phyloP scores from a whole-genome alignment of 176 grass and related monocot genomes.

The Tillandsia leiboldiana region DNA sequence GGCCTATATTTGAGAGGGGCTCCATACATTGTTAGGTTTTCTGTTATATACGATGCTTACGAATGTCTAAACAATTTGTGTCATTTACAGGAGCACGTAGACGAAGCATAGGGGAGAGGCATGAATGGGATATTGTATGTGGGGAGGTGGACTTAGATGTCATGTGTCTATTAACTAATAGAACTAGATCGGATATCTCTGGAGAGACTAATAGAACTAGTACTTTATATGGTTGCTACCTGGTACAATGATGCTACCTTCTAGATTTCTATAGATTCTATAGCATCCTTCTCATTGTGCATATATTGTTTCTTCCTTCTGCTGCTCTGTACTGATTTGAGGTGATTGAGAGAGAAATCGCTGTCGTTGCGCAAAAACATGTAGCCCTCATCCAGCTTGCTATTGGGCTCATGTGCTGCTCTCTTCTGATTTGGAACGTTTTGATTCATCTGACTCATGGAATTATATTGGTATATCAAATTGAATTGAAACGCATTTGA shows the following conservation, averaged over 20 bases:
- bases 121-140: background rate
- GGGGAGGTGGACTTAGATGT: slow-evolving; percentile 15
- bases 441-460: background rate
- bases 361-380: background rate
- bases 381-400: background rate
- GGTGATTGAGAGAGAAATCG: background rate
- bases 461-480: background rate
- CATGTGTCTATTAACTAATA: slow-evolving; percentile 1
- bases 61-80: background rate
- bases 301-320: background rate
- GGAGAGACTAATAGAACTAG: too few relatives aligned
- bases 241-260: background rate
- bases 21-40: too few relatives aligned
- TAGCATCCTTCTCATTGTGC: background rate
- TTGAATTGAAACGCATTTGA: background rate
- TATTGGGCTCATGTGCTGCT: background rate
- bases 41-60: too few relatives aligned
- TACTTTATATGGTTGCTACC: background rate
- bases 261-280: background rate
- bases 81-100: background rate
- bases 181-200: background rate
- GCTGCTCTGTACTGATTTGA: background rate
- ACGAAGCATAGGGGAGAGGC: slow-evolving; percentile 4
- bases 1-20: too few relatives aligned
- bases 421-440: background rate